Evolutionary conservation across 73 alveolate species (phyloP).

Genomic region (Paramecium pentaurelia): DNA sequence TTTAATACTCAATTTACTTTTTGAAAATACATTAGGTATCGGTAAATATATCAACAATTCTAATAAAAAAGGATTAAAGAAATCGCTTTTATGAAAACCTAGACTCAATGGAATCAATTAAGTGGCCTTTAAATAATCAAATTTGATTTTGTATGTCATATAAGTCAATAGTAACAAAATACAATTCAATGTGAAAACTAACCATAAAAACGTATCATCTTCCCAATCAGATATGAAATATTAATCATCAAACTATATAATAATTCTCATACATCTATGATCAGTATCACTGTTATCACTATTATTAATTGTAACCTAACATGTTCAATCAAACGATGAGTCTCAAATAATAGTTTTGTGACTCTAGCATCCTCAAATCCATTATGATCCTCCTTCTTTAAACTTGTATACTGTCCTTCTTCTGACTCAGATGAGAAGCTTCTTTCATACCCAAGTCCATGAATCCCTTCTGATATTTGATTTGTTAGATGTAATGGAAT

Average conservation of each 20-base stretch:
- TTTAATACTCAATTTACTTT: background rate
- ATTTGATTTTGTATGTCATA: background rate
- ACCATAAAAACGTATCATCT: background rate
- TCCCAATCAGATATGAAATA: background rate
- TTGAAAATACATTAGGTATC: background rate
- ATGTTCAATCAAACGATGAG: slow-evolving; percentile 14
- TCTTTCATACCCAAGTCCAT: background rate
- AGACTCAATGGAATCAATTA: background rate
- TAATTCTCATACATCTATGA: background rate
- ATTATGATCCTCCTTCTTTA: background rate
- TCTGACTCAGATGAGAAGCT: background rate
- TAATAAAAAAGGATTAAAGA: background rate
- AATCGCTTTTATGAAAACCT: background rate
- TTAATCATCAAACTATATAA: slow-evolving; percentile 26
- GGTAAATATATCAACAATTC: background rate
- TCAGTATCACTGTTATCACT: background rate
- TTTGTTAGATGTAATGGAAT: background rate
- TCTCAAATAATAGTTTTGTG: background rate
- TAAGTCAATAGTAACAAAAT: background rate
- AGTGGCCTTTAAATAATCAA: background rate
- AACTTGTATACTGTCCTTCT: background rate
- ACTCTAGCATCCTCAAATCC: background rate
- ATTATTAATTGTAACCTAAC: background rate
- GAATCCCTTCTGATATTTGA: background rate
- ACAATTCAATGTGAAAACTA: background rate